Conservation (phyloP, 805 yeast genomes). For the Saturnispora hagleri region DNA sequence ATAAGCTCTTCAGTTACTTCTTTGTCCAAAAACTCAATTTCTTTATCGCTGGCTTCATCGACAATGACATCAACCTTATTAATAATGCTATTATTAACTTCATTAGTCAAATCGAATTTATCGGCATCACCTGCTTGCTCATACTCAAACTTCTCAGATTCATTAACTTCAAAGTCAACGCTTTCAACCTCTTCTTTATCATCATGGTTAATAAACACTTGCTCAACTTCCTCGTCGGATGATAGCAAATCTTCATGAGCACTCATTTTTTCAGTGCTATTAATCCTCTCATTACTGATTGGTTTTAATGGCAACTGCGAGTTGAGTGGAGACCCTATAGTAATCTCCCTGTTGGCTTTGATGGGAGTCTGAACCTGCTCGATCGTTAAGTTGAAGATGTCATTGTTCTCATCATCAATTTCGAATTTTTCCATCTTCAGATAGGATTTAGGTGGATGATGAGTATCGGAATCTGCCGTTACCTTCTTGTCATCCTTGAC, state of each 20-base stretch:
- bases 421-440: constrained; percentile 20
- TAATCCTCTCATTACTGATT: background rate
- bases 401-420: constrained; percentile 13
- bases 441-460: constrained; percentile 10
- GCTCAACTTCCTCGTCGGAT: background rate
- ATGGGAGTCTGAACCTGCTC: constrained; percentile 9
- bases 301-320: constrained; percentile 2
- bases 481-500: background rate
- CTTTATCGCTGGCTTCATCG: constrained; percentile 18
- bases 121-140: background rate
- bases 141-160: constrained; percentile 1
- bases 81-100: background rate
- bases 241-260: background rate
- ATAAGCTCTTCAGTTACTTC: constrained; percentile 15
- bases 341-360: constrained; percentile 3
- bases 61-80: constrained; percentile 11
- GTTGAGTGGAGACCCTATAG: constrained; percentile 1
- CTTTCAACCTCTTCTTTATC: background rate
- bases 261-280: background rate
- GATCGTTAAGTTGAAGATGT: constrained; percentile 10
- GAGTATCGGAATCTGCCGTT: background rate
- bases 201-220: constrained; percentile 10
- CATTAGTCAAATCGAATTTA: background rate
- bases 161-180: background rate
- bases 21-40: constrained; percentile 10